A percentile compares a stretch with the other conserved stretches of the same genome.
Conservation (phyloP, 129 eudicot species). For the Escallonia herrerae region DNA sequence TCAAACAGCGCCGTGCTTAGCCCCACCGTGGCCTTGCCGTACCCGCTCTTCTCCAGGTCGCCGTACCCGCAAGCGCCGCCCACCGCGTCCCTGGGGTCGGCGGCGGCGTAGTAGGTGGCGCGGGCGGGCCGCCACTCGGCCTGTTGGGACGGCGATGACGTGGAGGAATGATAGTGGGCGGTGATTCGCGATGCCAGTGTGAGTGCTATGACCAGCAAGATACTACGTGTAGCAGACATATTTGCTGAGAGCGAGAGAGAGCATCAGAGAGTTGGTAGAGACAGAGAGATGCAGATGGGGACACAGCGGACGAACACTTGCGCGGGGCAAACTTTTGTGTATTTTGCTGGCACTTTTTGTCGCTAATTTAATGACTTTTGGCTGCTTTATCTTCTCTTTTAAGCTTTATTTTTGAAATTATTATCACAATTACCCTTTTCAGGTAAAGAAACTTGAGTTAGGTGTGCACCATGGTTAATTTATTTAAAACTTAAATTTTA, state of each 20-base stretch:
- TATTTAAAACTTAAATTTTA: no score
- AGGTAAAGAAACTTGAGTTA: no score
- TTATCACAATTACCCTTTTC: no score
- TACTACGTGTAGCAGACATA: background rate
- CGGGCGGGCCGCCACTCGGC: slow-evolving; percentile 77
- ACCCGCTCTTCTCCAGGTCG: slow-evolving; percentile 55
- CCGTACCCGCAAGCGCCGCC: slow-evolving; percentile 98
- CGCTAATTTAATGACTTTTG: no score
- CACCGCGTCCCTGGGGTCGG: slow-evolving; percentile 72
- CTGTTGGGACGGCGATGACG: slow-evolving; percentile 29
- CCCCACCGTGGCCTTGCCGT: slow-evolving; percentile 86
- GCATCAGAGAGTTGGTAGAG: background rate
- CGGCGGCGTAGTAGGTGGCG: slow-evolving; percentile 88
- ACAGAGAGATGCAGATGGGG: no score
- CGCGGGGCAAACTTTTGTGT: no score
- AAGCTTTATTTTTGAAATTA: no score
- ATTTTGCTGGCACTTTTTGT: no score
- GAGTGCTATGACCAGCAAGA: background rate
- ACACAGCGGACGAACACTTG: no score
- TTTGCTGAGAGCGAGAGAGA: background rate
- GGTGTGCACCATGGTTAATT: no score
- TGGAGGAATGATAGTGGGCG: slow-evolving; percentile 46
- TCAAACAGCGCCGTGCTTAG: slow-evolving; percentile 61
- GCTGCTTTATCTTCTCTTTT: no score
- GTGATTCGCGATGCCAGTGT: slow-evolving; percentile 3